Evolutionary conservation across 1,139 yeast genomes (phyloP).

Genomic region (Geotrichum europaeum): DNA sequence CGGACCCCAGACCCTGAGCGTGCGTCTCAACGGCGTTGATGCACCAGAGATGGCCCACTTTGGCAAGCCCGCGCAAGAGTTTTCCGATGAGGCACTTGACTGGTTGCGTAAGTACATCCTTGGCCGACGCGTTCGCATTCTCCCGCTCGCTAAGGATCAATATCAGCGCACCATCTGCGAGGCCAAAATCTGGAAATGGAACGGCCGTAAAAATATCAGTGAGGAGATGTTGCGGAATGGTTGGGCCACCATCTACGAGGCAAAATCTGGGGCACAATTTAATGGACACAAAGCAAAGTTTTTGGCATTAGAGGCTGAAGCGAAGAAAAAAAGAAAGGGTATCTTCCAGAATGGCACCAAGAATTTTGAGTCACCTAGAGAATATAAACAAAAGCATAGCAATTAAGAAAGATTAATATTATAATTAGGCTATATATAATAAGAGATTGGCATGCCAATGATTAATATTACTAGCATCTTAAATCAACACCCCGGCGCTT

Average conservation of each 20-base stretch:
- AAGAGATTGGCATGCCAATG: background rate
- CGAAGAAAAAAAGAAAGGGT: conserved; percentile 55
- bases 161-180: conserved; percentile 84
- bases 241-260: conserved; percentile 82
- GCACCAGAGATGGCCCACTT: conserved; percentile 96
- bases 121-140: conserved; percentile 62
- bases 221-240: conserved; percentile 82
- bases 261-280: conserved; percentile 74
- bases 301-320: conserved; percentile 50
- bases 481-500: conserved; percentile 76
- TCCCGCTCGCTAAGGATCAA: conserved; percentile 80
- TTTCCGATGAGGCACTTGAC: conserved; percentile 69
- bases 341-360: conserved; percentile 54
- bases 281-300: conserved; percentile 66
- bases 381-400: conserved; percentile 48
- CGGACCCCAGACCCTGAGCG: conserved; percentile 39
- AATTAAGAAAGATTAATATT: background rate
- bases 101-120: conserved; percentile 66
- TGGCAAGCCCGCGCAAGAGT: conserved; percentile 91
- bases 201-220: conserved; percentile 73
- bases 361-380: conserved; percentile 69
- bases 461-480: conserved; percentile 47
- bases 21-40: conserved; percentile 90
- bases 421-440: background rate
- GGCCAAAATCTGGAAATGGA: conserved; percentile 67